Conservation (phyloP, 495 filamentous ascomycete species). For the Margaritispora aquatica region DNA sequence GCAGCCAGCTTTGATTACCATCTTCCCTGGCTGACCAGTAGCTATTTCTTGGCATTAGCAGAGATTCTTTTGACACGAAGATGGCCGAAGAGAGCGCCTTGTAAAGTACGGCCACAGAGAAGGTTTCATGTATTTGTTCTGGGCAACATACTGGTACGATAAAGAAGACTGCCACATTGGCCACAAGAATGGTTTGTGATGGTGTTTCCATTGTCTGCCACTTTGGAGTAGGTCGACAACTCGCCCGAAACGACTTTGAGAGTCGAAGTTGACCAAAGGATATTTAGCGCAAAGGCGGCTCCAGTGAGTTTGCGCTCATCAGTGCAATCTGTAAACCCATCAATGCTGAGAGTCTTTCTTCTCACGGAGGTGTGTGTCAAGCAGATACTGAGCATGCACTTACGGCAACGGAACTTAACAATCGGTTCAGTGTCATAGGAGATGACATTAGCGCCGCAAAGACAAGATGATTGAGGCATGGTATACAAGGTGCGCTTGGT, state of each 20-base stretch:
- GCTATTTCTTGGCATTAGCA: too few relatives aligned
- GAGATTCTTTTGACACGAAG: too few relatives aligned
- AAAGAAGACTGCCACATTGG: constrained; percentile 11
- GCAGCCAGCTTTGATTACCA: constrained; percentile 15
- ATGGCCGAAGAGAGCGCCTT: too few relatives aligned
- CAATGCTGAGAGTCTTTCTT: neutral
- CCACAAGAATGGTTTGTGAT: constrained; percentile 15
- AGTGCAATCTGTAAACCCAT: constrained; percentile 2
- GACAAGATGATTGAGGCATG: constrained; percentile 18
- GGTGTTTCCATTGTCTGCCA: constrained; percentile 7
- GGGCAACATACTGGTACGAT: too few relatives aligned
- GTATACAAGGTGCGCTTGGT: neutral
- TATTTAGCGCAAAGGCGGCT: constrained; percentile 18
- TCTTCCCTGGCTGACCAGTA: constrained; percentile 12
- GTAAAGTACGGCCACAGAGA: too few relatives aligned
- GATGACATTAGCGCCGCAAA: constrained; percentile 10
- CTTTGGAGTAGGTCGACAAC: constrained; percentile 4
- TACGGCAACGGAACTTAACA: constrained; percentile 11
- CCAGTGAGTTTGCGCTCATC: constrained; percentile 19
- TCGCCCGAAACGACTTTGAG: constrained; percentile 6
- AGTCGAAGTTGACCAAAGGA: neutral
- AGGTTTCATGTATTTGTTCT: too few relatives aligned
- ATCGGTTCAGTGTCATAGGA: neutral
- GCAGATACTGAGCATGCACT: neutral
- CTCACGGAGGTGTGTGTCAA: neutral